Evolutionary conservation across 2,329 filamentous ascomycete genomes (phyloP).

Genomic region (Didymella sp.): DNA sequence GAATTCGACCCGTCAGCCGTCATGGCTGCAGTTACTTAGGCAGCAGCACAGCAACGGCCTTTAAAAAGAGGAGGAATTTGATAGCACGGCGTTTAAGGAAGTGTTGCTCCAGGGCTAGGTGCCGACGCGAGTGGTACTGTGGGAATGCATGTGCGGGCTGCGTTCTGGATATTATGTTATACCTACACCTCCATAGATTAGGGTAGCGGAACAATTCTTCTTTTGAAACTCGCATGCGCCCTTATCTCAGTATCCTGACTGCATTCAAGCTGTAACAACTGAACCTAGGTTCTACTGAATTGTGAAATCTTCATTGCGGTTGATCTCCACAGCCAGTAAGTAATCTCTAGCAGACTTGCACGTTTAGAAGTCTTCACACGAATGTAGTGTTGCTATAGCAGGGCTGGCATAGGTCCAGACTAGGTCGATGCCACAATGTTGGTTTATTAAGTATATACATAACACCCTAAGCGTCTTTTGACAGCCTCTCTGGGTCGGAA

Average conservation of each 20-base stretch:
- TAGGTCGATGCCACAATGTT: neutral
- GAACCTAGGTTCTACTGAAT: too few relatives aligned
- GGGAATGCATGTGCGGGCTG: neutral
- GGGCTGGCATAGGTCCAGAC: too few relatives aligned
- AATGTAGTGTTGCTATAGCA: too few relatives aligned
- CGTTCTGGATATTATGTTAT: conserved; percentile 10
- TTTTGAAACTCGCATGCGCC: too few relatives aligned
- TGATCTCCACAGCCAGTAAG: too few relatives aligned
- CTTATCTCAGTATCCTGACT: too few relatives aligned
- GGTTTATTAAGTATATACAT: neutral
- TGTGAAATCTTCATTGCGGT: too few relatives aligned
- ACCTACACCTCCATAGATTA: conserved; percentile 2
- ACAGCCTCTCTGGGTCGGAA: neutral
- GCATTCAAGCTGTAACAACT: too few relatives aligned
- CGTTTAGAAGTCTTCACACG: too few relatives aligned
- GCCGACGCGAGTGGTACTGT: neutral
- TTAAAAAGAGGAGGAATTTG: neutral
- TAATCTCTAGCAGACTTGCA: too few relatives aligned
- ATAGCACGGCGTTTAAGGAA: conserved; percentile 14
- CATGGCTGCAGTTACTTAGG: neutral
- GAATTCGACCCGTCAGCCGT: neutral
- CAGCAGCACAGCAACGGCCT: neutral
- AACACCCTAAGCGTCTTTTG: neutral
- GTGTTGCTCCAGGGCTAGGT: neutral
- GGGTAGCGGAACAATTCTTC: conserved; percentile 11